phyloP scores from a whole-genome alignment of 1,284 basidiomycete genomes.

The Ustilago cynodontis region DNA sequence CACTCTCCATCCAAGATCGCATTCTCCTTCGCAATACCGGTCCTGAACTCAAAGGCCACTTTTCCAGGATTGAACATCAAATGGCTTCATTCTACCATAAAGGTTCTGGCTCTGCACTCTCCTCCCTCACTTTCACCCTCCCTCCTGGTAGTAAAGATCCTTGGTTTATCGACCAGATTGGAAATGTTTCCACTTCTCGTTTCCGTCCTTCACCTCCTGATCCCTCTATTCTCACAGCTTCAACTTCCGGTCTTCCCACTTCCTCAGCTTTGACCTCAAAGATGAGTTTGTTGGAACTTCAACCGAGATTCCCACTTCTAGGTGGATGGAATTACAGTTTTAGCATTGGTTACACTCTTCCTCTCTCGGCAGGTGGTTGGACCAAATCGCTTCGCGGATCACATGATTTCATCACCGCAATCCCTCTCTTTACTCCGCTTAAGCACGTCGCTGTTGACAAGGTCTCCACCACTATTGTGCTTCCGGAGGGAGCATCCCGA shows the following conservation, averaged over 20 bases:
- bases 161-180: slow-evolving; percentile 74
- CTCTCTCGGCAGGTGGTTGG: slow-evolving; percentile 68
- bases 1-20: slow-evolving; percentile 91
- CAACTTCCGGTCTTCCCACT: neutral
- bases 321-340: slow-evolving; percentile 99
- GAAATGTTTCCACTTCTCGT: slow-evolving; percentile 95
- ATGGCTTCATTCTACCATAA: slow-evolving; percentile 77
- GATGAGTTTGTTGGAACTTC: slow-evolving; percentile 78
- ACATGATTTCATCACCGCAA: slow-evolving; percentile 76
- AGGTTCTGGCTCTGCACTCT: slow-evolving; percentile 78
- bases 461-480: slow-evolving; percentile 82
- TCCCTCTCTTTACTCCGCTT: slow-evolving; percentile 88
- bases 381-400: slow-evolving; percentile 72
- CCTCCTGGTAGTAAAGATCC: slow-evolving; percentile 37
- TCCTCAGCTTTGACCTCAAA: slow-evolving; percentile 8
- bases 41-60: slow-evolving; percentile 91
- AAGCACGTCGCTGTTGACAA: slow-evolving; percentile 84
- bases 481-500: slow-evolving; percentile 94
- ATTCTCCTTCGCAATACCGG: slow-evolving; percentile 87
- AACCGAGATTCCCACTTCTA: slow-evolving; percentile 89
- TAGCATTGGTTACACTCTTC: slow-evolving; percentile 90
- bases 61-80: slow-evolving; percentile 91
- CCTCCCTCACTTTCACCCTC: slow-evolving; percentile 77
- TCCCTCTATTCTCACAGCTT: slow-evolving; percentile 15
- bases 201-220: slow-evolving; percentile 76